Evolutionary conservation across 495 filamentous ascomycete genomes (phyloP).

Genomic region (Oleoguttula mirabilis): DNA sequence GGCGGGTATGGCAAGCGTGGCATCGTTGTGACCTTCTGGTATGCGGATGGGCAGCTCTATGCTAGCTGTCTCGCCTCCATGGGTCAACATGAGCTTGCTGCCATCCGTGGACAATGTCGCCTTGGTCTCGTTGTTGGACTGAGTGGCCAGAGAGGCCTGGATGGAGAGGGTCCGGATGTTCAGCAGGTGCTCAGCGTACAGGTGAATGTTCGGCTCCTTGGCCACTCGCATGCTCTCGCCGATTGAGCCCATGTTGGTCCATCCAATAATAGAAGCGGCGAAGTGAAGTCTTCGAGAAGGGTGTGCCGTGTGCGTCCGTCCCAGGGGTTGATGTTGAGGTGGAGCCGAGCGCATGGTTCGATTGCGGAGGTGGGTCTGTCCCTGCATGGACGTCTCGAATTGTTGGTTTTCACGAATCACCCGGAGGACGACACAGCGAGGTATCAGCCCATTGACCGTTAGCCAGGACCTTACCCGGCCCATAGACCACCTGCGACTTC

Average conservation of each 20-base stretch:
- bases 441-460: not conserved
- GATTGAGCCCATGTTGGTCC: too few relatives aligned
- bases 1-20: slow-evolving; percentile 30
- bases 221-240: too few relatives aligned
- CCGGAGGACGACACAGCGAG: not conserved
- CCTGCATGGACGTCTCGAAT: too few relatives aligned
- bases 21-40: slow-evolving; percentile 24
- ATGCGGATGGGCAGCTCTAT: slow-evolving; percentile 58
- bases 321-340: not conserved
- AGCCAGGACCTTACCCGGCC: too few relatives aligned
- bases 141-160: slow-evolving; percentile 50
- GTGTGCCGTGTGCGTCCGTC: too few relatives aligned
- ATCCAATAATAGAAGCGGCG: too few relatives aligned
- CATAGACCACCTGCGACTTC: too few relatives aligned
- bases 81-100: slow-evolving; percentile 38
- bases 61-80: slow-evolving; percentile 40
- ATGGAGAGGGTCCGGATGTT: slow-evolving; percentile 79
- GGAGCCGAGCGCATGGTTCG: not conserved
- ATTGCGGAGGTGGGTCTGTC: not conserved
- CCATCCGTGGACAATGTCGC: slow-evolving; percentile 41
- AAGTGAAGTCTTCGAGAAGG: too few relatives aligned
- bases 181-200: slow-evolving; percentile 79
- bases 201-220: too few relatives aligned
- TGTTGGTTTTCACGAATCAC: too few relatives aligned
- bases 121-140: slow-evolving; percentile 34